Conservation (phyloP, 768 basidiomycete genomes). For the Podaxis pistillaris region DNA sequence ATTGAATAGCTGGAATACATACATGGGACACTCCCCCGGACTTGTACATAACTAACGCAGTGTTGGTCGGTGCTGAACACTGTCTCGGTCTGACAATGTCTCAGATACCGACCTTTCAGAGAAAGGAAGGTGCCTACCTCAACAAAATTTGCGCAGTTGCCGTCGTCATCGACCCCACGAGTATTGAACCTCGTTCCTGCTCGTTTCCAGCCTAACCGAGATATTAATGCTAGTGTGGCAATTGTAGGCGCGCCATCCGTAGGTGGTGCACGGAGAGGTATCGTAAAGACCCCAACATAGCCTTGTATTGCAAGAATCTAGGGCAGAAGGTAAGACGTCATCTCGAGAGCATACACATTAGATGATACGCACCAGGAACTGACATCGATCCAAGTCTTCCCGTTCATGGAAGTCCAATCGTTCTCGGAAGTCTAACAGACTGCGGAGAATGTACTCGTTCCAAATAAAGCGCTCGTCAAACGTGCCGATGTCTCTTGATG, state of each 20-base stretch:
- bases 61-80: constrained; percentile 84
- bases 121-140: constrained; percentile 54
- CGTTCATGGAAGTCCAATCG: constrained; percentile 69
- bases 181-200: constrained; percentile 98
- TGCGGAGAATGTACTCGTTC: constrained; percentile 90
- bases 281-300: constrained; percentile 79
- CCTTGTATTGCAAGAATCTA: constrained; percentile 93
- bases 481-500: constrained; percentile 47
- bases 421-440: constrained; percentile 85
- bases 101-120: constrained; percentile 17
- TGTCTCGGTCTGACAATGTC: constrained; percentile 71
- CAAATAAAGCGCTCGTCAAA: constrained; percentile 90
- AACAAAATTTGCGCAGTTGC: constrained; percentile 94
- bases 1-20: constrained; percentile 36
- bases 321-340: constrained; percentile 13
- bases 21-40: constrained; percentile 95
- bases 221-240: constrained; percentile 79
- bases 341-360: constrained; percentile 12
- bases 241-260: constrained; percentile 69
- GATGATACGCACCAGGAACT: constrained; percentile 68
- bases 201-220: constrained; percentile 88
- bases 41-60: constrained; percentile 90
- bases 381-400: constrained; percentile 74
- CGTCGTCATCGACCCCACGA: constrained; percentile 93
- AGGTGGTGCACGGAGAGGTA: constrained; percentile 75